A percentile compares a stretch with the other conserved stretches of the same genome.
Conservation (phyloP, 2,329 filamentous ascomycete genomes). For the Alternaria sp. region DNA sequence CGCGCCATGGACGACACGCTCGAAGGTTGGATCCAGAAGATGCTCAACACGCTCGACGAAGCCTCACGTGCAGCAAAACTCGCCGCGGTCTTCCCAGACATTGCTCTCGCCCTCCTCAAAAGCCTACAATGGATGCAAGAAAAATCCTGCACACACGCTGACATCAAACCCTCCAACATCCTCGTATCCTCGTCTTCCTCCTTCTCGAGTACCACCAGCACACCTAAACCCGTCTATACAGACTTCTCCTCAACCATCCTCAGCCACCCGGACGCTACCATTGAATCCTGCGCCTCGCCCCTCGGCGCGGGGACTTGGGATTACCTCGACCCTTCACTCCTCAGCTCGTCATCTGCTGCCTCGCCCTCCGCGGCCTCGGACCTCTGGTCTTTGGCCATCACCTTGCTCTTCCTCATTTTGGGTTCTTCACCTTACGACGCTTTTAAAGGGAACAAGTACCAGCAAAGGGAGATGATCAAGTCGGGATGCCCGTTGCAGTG, state of each 20-base stretch:
- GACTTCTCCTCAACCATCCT: slow-evolving; percentile 56
- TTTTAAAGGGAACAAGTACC: slow-evolving; percentile 53
- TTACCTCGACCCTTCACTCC: slow-evolving; percentile 53
- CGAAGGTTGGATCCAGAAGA: slow-evolving; percentile 42
- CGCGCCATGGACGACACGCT: slow-evolving; percentile 46
- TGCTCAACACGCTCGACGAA: slow-evolving; percentile 42
- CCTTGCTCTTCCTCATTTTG: slow-evolving; percentile 55
- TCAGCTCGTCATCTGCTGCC: slow-evolving; percentile 29
- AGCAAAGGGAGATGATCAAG: slow-evolving; percentile 57
- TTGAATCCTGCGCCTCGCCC: slow-evolving; percentile 27
- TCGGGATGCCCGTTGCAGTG: slow-evolving; percentile 54
- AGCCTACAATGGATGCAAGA: slow-evolving; percentile 56
- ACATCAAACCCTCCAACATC: slow-evolving; percentile 60
- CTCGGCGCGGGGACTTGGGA: slow-evolving; percentile 59
- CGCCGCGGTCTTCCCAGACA: slow-evolving; percentile 50
- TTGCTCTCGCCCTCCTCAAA: slow-evolving; percentile 52
- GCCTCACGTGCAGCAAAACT: slow-evolving; percentile 47
- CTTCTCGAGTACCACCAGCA: background rate
- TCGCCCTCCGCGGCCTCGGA: slow-evolving; percentile 51
- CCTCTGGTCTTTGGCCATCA: slow-evolving; percentile 57
- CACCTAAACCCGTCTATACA: slow-evolving; percentile 48
- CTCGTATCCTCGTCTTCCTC: slow-evolving; percentile 53
- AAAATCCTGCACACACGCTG: slow-evolving; percentile 53
- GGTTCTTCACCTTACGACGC: slow-evolving; percentile 55
- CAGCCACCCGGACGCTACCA: slow-evolving; percentile 13